Percentiles rank a stretch among this genome's conserved stretches.
Conservation (phyloP, 2,329 filamentous ascomycete genomes). For the Botrytis fabae region DNA sequence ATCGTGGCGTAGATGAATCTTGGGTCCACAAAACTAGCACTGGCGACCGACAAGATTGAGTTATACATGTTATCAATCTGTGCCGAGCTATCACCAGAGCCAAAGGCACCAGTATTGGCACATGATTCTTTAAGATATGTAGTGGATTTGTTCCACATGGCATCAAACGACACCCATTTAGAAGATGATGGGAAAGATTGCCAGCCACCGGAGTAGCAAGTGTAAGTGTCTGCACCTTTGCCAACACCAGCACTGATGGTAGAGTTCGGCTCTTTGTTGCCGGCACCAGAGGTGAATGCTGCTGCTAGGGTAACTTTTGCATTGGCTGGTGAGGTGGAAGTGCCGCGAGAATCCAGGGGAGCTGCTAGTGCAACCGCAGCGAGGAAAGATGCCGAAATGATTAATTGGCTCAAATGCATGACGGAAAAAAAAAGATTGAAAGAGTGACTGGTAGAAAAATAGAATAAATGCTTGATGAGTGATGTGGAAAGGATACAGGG, state of each 20-base stretch:
- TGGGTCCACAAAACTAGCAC: slow-evolving; percentile 35
- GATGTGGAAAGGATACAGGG: neutral
- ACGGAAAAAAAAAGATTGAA: neutral
- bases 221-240: slow-evolving; percentile 34
- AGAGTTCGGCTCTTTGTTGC: slow-evolving; percentile 28
- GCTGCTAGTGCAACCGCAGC: neutral
- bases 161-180: slow-evolving; percentile 36
- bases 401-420: slow-evolving; percentile 16
- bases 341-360: slow-evolving; percentile 9
- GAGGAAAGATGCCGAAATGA: neutral
- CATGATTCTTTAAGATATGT: slow-evolving; percentile 26
- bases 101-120: slow-evolving; percentile 31
- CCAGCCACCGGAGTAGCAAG: slow-evolving; percentile 39
- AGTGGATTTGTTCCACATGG: slow-evolving; percentile 36
- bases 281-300: slow-evolving; percentile 27
- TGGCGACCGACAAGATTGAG: slow-evolving; percentile 34
- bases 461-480: neutral
- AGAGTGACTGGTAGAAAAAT: neutral
- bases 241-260: slow-evolving; percentile 26
- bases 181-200: slow-evolving; percentile 32
- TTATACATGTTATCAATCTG: slow-evolving; percentile 33
- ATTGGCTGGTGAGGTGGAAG: neutral
- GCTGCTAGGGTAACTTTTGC: slow-evolving; percentile 26
- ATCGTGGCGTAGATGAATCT: slow-evolving; percentile 41
- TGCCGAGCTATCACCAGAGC: slow-evolving; percentile 25